A percentile compares a stretch with the other conserved stretches of the same genome.
Conservation (phyloP, 2,329 filamentous ascomycete species). For the Aspergillus japonicus region DNA sequence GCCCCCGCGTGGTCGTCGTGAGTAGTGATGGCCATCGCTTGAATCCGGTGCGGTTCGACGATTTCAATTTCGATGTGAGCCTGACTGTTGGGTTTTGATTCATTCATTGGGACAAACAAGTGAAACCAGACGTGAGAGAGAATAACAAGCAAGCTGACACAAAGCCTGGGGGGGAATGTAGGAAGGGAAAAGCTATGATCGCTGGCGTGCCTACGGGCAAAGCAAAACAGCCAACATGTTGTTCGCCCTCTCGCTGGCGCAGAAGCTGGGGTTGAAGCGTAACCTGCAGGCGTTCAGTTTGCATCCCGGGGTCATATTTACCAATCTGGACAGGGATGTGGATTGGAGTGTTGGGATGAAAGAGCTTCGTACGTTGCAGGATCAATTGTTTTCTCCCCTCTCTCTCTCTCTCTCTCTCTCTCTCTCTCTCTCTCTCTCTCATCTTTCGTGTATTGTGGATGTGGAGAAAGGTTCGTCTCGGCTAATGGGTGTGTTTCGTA, state of each 20-base stretch:
- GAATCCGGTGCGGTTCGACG: slow-evolving; percentile 41
- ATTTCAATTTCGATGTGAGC: slow-evolving; percentile 45
- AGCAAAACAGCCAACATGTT: slow-evolving; percentile 50
- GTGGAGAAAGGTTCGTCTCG: not conserved
- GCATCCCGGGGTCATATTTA: slow-evolving; percentile 30
- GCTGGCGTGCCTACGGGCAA: slow-evolving; percentile 45
- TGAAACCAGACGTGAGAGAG: no score
- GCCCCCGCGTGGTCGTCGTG: slow-evolving; percentile 14
- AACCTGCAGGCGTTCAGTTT: slow-evolving; percentile 25
- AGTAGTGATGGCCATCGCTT: slow-evolving; percentile 48
- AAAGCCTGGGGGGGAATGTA: not conserved
- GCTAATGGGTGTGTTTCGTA: not conserved
- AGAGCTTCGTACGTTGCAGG: not conserved
- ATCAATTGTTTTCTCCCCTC: no score
- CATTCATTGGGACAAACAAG: no score
- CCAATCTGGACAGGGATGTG: slow-evolving; percentile 19
- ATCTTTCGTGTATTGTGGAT: not conserved
- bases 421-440: no score
- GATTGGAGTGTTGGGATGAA: not conserved
- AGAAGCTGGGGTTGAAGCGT: slow-evolving; percentile 21
- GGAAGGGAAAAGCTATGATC: slow-evolving; percentile 29
- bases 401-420: no score
- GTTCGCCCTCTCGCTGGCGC: slow-evolving; percentile 41
- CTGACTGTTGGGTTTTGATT: no score
- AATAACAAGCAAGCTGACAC: no score